Base-by-base conservation (phyloP, 768 basidiomycete species). In the Lactarius evosmus region DNA sequence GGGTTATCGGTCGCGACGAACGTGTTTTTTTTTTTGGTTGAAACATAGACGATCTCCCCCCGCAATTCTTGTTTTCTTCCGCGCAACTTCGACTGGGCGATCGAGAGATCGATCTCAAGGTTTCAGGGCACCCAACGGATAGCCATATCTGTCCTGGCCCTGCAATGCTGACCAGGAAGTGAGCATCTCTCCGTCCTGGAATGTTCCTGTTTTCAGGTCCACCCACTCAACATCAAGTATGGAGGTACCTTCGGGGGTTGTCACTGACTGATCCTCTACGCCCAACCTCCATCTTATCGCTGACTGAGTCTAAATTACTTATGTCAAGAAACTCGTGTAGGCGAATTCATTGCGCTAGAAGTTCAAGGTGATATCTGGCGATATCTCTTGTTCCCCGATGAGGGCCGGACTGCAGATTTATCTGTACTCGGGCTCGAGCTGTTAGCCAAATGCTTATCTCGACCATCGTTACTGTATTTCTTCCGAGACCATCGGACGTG, bases 21-120 rank as follows among this genome's bases (percentile, higher is more conserved):
- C 58, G 44, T 50, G 30, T 60, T 58, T 32, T 17, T 30, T 63
- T 56, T 65, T 38, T n/a, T n/a, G n/a, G n/a, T n/a, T n/a, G n/a
- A n/a, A n/a, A n/a, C n/a, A 56, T 60, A 61, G 49, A 65, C 64
- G 64, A 61, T 61, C 55, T 56, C 29, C 49, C n/a, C 32, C 60
- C 60, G 59, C 55, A 56, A 56, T 51, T 46, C 9, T n/a, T 40
- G 50, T 40, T 52, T 49, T 25, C 16, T 17, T 30, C 46, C 54
- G 38, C 54, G 38, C 30, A 51, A 34, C 54, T 61, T 44, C 32
- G 32, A 60, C 59, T n/a, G 44, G 38, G 58, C 51, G 52, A 60
- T 56, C 59, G 55, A 52, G 54, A 61, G 44, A 60, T 56, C 54
- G 55, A 57, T 57, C 56, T 50, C 25, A 49, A 27, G 50, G 25